phyloP scores from a whole-genome alignment of 495 filamentous ascomycete genomes.

The Podospora tetraspora region DNA sequence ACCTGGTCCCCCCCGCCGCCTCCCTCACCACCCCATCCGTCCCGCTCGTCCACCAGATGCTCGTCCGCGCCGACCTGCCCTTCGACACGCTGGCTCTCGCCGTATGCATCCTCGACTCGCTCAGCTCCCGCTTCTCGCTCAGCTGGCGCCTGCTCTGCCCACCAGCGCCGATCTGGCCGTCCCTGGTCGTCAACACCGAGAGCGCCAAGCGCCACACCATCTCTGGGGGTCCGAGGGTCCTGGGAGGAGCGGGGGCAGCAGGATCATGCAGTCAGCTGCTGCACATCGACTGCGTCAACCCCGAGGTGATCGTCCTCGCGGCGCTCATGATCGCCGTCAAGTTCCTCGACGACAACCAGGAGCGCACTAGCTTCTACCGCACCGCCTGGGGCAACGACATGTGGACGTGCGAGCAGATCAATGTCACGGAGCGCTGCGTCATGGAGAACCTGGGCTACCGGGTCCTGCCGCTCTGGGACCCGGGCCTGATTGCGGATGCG shows the following conservation, averaged over 20 bases:
- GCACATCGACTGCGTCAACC: slow-evolving; percentile 50
- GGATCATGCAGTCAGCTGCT: slow-evolving; percentile 23
- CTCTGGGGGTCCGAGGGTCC: slow-evolving; percentile 27
- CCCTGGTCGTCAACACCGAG: slow-evolving; percentile 20
- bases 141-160: slow-evolving; percentile 49
- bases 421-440: slow-evolving; percentile 49
- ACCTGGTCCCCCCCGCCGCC: slow-evolving; percentile 49
- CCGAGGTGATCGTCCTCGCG: slow-evolving; percentile 48
- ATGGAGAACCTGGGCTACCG: slow-evolving; percentile 51
- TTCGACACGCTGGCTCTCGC: slow-evolving; percentile 49
- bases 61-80: slow-evolving; percentile 45
- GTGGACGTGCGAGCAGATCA: slow-evolving; percentile 52
- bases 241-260: slow-evolving; percentile 4
- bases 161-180: background rate
- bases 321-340: slow-evolving; percentile 49
- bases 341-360: slow-evolving; percentile 47
- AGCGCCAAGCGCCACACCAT: slow-evolving; percentile 43
- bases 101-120: slow-evolving; percentile 51
- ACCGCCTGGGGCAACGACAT: slow-evolving; percentile 41
- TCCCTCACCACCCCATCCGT: slow-evolving; percentile 47
- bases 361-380: slow-evolving; percentile 40
- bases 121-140: slow-evolving; percentile 50
- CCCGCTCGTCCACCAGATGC: slow-evolving; percentile 46
- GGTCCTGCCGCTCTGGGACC: slow-evolving; percentile 48
- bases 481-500: slow-evolving; percentile 42